These are phyloP conservation scores for Penicillium verrucosum DNA, from an alignment of 2,329 filamentous ascomycete genomes.

Conservation along the genomic window DNA sequence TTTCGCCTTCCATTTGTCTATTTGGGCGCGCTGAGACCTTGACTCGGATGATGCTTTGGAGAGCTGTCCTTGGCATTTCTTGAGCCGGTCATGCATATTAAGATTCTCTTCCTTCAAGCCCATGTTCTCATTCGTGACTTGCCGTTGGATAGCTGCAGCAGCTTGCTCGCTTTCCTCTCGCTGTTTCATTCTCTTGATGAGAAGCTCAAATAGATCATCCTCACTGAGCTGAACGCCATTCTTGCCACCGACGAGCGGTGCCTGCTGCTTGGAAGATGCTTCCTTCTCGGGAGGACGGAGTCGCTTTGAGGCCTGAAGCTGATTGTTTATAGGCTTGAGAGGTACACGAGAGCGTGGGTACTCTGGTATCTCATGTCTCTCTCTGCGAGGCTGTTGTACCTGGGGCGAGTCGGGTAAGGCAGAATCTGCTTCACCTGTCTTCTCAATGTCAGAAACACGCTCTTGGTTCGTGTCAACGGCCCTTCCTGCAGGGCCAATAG, in stretches of 20 bases:
- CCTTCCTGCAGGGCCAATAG: neutral
- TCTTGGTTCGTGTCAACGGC: neutral
- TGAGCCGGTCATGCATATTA: constrained; percentile 24
- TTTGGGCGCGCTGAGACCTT: constrained; percentile 20
- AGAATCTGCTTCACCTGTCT: neutral
- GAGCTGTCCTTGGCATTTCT: constrained; percentile 15
- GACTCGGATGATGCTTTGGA: constrained; percentile 22
- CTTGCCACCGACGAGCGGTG: neutral
- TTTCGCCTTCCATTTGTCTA: constrained; percentile 37
- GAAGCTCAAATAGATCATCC: constrained; percentile 36
- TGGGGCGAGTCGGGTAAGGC: neutral
- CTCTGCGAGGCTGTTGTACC: neutral
- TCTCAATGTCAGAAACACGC: neutral
- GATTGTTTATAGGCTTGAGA: constrained; percentile 1
- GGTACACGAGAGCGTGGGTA: neutral
- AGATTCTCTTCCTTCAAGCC: constrained; percentile 30
- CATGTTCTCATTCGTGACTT: constrained; percentile 27
- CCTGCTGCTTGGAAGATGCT: constrained; percentile 2
- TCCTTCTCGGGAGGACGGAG: constrained; percentile 1
- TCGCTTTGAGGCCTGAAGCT: constrained; percentile 17
- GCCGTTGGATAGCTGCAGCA: constrained; percentile 20
- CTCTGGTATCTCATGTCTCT: neutral
- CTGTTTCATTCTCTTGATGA: constrained; percentile 34
- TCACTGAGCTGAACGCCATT: constrained; percentile 25
- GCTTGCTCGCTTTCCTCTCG: constrained; percentile 34